These are phyloP conservation scores for Cladosporium colombiae DNA, from an alignment of 2,329 filamentous ascomycete genomes.

Conservation along the genomic window DNA sequence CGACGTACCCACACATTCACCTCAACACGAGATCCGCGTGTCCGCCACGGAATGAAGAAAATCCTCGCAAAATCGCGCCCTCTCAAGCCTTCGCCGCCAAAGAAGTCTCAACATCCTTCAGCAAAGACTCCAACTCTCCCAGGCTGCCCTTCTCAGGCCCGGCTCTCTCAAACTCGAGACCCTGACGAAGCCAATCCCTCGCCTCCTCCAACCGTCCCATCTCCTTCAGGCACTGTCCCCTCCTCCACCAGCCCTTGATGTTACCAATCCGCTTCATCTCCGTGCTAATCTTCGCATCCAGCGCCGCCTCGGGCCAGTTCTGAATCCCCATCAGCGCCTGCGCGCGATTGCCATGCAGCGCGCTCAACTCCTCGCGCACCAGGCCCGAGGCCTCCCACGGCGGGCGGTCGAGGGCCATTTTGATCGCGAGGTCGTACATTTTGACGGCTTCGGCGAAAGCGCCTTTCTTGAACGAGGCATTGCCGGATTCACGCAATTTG, in stretches of 20 bases:
- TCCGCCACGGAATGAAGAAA: neutral
- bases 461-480: slow-evolving; percentile 77
- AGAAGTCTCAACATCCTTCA: slow-evolving; percentile 28
- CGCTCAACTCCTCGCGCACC: slow-evolving; percentile 79
- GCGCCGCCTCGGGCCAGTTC: slow-evolving; percentile 80
- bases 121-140: slow-evolving; percentile 35
- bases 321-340: slow-evolving; percentile 84
- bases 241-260: slow-evolving; percentile 91
- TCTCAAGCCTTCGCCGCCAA: slow-evolving; percentile 17
- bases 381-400: slow-evolving; percentile 84
- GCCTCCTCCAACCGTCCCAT: slow-evolving; percentile 89
- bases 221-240: slow-evolving; percentile 81
- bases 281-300: slow-evolving; percentile 84
- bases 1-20: neutral
- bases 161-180: slow-evolving; percentile 61
- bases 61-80: neutral
- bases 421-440: slow-evolving; percentile 81
- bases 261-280: slow-evolving; percentile 86
- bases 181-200: slow-evolving; percentile 71
- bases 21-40: neutral
- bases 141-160: slow-evolving; percentile 35
- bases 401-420: slow-evolving; percentile 82
- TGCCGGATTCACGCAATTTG: slow-evolving; percentile 89
- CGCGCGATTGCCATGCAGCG: slow-evolving; percentile 81
- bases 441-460: slow-evolving; percentile 73